Evolutionary conservation across 805 yeast species (phyloP).

Genomic region (Millerozyma miso): DNA sequence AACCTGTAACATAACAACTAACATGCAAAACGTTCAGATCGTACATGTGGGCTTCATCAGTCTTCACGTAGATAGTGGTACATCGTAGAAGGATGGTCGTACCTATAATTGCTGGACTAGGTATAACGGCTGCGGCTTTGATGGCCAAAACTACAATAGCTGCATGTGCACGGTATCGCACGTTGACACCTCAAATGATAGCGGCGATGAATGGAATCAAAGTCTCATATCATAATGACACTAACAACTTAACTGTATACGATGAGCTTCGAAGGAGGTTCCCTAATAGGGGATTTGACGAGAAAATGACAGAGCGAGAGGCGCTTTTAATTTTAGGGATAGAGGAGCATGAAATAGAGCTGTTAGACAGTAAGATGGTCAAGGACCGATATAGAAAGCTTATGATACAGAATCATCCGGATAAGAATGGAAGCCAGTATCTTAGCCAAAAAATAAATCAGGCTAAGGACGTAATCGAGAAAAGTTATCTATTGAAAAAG

Average conservation of each 20-base stretch:
- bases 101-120: conserved; percentile 53
- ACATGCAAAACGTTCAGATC: not conserved
- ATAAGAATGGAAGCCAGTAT: conserved; percentile 36
- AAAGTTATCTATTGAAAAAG: conserved; percentile 31
- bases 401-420: conserved; percentile 42
- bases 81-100: conserved; percentile 27
- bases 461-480: conserved; percentile 39
- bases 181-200: conserved; percentile 31
- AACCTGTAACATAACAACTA: not conserved
- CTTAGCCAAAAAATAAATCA: conserved; percentile 39
- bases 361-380: conserved; percentile 31
- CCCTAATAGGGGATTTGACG: conserved; percentile 30
- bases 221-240: not conserved
- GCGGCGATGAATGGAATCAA: conserved; percentile 30
- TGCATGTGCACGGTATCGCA: conserved; percentile 26
- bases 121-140: conserved; percentile 50
- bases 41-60: too few species aligned
- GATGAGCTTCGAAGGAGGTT: conserved; percentile 19
- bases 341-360: conserved; percentile 35
- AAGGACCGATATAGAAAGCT: conserved; percentile 34
- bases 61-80: too few species aligned
- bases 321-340: conserved; percentile 39
- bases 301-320: conserved; percentile 41
- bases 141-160: conserved; percentile 31
- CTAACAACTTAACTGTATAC: conserved; percentile 10